phyloP scores from a whole-genome alignment of 2,329 filamentous ascomycete genomes.

The Thyridium curvatum region DNA sequence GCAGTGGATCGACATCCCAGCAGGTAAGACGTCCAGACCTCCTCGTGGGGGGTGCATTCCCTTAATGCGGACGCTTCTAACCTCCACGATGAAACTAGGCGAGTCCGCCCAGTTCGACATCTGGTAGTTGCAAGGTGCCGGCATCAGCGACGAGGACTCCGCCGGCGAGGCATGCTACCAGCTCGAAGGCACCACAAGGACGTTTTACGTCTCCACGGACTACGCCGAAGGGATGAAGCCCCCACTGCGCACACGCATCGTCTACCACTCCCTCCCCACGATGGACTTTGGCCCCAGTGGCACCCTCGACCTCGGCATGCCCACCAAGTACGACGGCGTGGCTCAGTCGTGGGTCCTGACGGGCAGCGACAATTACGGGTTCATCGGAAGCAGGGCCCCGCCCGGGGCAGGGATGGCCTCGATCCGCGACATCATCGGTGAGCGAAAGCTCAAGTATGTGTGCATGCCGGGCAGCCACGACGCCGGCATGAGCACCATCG shows the following conservation, averaged over 20 bases:
- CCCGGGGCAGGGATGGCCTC: constrained; percentile 10
- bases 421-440: constrained; percentile 9
- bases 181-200: constrained; percentile 6
- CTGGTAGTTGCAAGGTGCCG: constrained; percentile 3
- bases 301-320: neutral
- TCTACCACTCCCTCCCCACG: constrained; percentile 7
- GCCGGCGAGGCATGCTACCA: constrained; percentile 3
- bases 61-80: no score
- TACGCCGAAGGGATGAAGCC: constrained; percentile 1
- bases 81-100: no score
- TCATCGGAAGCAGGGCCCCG: constrained; percentile 4
- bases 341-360: constrained; percentile 8
- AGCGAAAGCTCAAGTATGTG: constrained; percentile 29
- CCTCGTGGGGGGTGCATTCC: no score
- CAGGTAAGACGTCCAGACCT: no score
- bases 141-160: constrained; percentile 7
- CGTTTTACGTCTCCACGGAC: constrained; percentile 7
- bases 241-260: constrained; percentile 3
- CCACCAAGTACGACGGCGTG: neutral
- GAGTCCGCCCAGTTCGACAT: constrained; percentile 2
- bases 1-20: no score
- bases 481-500: constrained; percentile 30
- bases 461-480: constrained; percentile 36
- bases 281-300: constrained; percentile 5
- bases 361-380: constrained; percentile 12